Conservation (phyloP, 148 eudicot species). For the Camellia granthamiana region DNA sequence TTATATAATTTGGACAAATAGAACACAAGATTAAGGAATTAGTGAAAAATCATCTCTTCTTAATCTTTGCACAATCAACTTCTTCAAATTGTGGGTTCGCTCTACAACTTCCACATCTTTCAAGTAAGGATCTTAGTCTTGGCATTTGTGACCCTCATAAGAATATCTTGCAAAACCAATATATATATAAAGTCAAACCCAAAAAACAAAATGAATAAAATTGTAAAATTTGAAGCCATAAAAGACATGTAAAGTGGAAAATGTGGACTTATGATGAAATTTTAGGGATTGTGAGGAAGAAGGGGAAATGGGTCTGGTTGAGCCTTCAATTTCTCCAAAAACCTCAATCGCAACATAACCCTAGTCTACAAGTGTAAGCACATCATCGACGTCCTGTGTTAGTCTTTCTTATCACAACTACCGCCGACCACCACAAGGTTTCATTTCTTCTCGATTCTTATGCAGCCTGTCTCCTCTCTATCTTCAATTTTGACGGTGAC, state of each 20-base stretch:
- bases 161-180: conserved; percentile 27
- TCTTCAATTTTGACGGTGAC: no score
- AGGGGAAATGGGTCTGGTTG: conserved; percentile 12
- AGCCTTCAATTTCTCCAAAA: no score
- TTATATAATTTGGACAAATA: no score
- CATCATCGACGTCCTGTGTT: no score
- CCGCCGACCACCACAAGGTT: no score
- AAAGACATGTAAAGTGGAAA: conserved; percentile 29
- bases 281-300: conserved; percentile 13
- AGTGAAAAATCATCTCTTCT: conserved; percentile 32
- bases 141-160: conserved; percentile 30
- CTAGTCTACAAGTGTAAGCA: no score
- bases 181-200: not conserved
- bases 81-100: conserved; percentile 24
- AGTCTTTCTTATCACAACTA: no score
- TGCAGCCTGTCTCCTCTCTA: no score
- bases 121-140: conserved; percentile 37
- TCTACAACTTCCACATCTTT: conserved; percentile 24
- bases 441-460: no score
- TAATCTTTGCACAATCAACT: conserved; percentile 40
- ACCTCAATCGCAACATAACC: no score
- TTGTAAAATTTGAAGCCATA: not conserved
- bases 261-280: conserved; percentile 12
- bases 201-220: not conserved
- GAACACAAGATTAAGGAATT: no score